Percentiles rank a stretch among this genome's conserved stretches.
phyloP scores from a whole-genome alignment of 148 eudicot genomes.

The Chenopodium berlandieri region DNA sequence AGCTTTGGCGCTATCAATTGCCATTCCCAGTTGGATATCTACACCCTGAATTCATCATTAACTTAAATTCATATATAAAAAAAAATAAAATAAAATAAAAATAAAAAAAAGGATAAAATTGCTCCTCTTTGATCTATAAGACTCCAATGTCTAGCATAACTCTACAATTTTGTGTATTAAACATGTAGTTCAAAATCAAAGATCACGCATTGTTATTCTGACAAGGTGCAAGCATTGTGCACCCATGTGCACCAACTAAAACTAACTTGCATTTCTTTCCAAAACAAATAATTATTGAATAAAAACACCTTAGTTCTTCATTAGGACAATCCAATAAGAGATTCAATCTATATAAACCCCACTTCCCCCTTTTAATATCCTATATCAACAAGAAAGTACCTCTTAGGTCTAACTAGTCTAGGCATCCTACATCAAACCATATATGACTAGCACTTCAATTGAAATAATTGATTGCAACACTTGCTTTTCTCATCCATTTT shows the following conservation, averaged over 20 bases:
- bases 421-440: background rate
- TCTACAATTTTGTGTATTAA: background rate
- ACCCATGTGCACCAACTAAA: too few species aligned
- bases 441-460: background rate
- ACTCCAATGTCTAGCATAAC: conserved; percentile 6
- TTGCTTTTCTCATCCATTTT: too few species aligned
- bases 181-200: too few species aligned
- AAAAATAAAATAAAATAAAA: too few species aligned
- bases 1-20: conserved; percentile 95
- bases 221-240: too few species aligned
- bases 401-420: background rate
- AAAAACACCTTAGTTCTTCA: background rate
- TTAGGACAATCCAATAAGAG: background rate
- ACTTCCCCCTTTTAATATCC: background rate
- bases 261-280: background rate
- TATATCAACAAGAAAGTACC: background rate
- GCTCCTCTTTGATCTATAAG: background rate
- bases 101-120: background rate
- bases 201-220: too few species aligned
- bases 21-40: conserved; percentile 94
- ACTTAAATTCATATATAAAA: background rate
- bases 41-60: conserved; percentile 32
- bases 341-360: background rate
- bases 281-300: background rate
- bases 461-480: background rate